phyloP scores from a whole-genome alignment of 2,329 filamentous ascomycete genomes.

The Ploettnerulaceae sp. region DNA sequence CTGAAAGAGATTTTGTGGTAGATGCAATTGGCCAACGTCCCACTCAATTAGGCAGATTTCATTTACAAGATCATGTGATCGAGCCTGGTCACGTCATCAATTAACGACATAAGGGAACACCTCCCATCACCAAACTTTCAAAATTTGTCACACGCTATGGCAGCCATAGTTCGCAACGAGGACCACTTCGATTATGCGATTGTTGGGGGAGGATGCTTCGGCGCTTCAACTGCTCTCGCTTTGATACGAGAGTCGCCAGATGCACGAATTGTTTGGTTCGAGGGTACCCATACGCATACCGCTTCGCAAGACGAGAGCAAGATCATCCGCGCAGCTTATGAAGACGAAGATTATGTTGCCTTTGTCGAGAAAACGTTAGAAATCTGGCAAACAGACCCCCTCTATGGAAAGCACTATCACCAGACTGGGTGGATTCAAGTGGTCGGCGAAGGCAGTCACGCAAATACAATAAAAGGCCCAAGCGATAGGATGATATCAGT shows the following conservation, averaged over 20 bases:
- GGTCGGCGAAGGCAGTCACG: slow-evolving; percentile 1
- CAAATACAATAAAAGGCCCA: slow-evolving; percentile 1
- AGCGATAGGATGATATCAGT: slow-evolving; percentile 2
- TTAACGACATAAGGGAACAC: background rate
- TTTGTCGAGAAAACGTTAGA: slow-evolving; percentile 2
- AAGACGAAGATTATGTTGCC: slow-evolving; percentile 3
- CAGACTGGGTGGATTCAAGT: slow-evolving; percentile 1
- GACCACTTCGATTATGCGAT: slow-evolving; percentile 5
- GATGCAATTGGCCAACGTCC: background rate
- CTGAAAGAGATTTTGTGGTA: background rate
- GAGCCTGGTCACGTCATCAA: background rate
- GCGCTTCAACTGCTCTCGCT: background rate
- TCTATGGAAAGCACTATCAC: slow-evolving; percentile 1
- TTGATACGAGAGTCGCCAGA: slow-evolving; percentile 1
- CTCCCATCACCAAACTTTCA: slow-evolving; percentile 1
- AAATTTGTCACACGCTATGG: slow-evolving; percentile 1
- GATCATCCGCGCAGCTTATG: background rate
- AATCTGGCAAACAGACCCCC: background rate
- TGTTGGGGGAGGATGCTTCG: slow-evolving; percentile 2
- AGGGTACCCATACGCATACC: background rate
- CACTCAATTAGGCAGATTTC: background rate
- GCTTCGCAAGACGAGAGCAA: slow-evolving; percentile 1
- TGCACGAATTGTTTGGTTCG: slow-evolving; percentile 5
- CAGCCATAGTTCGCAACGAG: slow-evolving; percentile 1
- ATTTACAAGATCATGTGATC: background rate